Percentiles rank a stretch among this genome's conserved stretches.
These are phyloP conservation scores for Candida palmyrensis DNA, from an alignment of 805 yeast species.

Conservation along the genomic window DNA sequence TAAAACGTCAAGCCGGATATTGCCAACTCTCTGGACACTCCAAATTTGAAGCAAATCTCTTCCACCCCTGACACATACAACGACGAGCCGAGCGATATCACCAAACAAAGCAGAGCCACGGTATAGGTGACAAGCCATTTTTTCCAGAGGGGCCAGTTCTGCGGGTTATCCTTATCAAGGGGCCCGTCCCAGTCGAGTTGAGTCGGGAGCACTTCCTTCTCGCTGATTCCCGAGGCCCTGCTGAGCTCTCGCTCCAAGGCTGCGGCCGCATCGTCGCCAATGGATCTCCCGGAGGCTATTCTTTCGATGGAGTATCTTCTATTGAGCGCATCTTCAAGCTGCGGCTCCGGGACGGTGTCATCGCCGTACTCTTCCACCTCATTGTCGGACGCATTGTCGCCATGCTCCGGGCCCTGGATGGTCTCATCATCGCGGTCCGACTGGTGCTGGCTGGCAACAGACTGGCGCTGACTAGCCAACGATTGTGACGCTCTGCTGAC, in stretches of 20 bases:
- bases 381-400: neutral
- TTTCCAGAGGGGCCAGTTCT: constrained; percentile 60
- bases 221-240: constrained; percentile 3
- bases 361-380: neutral
- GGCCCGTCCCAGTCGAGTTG: constrained; percentile 56
- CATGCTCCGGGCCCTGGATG: neutral
- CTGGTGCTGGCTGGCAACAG: neutral
- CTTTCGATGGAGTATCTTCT: constrained; percentile 15
- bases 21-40: constrained; percentile 56
- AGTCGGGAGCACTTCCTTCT: constrained; percentile 10
- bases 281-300: constrained; percentile 12
- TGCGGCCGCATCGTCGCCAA: constrained; percentile 13
- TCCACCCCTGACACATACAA: constrained; percentile 62
- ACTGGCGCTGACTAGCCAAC: neutral
- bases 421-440: neutral
- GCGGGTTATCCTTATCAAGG: constrained; percentile 59
- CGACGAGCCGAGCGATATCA: constrained; percentile 72
- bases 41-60: constrained; percentile 43
- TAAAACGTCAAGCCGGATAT: constrained; percentile 68
- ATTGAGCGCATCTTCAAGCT: constrained; percentile 12
- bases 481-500: neutral
- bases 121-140: constrained; percentile 65
- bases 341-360: neutral
- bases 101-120: constrained; percentile 60
- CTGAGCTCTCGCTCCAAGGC: constrained; percentile 7